These are phyloP conservation scores for Scheffersomyces segobiensis DNA, from an alignment of 1,139 yeast species.

Conservation along the genomic window DNA sequence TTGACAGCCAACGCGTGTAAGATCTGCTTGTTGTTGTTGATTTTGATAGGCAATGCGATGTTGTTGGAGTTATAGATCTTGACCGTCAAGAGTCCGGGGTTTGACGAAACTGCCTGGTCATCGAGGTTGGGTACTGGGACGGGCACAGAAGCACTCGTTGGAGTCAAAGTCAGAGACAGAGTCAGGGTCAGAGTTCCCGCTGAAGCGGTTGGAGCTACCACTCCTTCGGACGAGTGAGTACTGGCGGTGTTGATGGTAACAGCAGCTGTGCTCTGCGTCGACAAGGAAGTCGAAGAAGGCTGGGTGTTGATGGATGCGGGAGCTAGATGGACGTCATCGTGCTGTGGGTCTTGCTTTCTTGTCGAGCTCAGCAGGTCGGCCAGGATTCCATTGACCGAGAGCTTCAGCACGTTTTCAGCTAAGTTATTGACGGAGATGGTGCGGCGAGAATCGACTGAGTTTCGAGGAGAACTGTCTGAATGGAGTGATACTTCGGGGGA, in stretches of 20 bases:
- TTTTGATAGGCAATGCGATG: constrained; percentile 61
- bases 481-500: constrained; percentile 13
- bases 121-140: constrained; percentile 1
- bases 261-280: constrained; percentile 3
- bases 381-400: constrained; percentile 18
- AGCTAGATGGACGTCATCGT: constrained; percentile 1
- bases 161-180: not conserved
- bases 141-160: not conserved
- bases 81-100: constrained; percentile 72
- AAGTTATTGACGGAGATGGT: constrained; percentile 25
- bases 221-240: constrained; percentile 6
- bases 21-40: constrained; percentile 53
- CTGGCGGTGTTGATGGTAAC: constrained; percentile 1
- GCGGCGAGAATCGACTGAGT: constrained; percentile 28
- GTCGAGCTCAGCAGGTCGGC: not conserved
- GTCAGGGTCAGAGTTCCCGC: constrained; percentile 2
- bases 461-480: constrained; percentile 16
- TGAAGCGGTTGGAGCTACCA: constrained; percentile 1
- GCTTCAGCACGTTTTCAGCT: constrained; percentile 29
- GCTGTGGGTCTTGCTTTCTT: constrained; percentile 1
- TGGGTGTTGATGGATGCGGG: constrained; percentile 1
- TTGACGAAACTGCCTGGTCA: constrained; percentile 14
- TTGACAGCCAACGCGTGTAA: constrained; percentile 53
- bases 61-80: constrained; percentile 65
- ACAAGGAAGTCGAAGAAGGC: constrained; percentile 8